These are phyloP conservation scores for Blyttiomyces sp. DNA, from an alignment of 371 early-diverging fungal genomes.

Conservation along the genomic window DNA sequence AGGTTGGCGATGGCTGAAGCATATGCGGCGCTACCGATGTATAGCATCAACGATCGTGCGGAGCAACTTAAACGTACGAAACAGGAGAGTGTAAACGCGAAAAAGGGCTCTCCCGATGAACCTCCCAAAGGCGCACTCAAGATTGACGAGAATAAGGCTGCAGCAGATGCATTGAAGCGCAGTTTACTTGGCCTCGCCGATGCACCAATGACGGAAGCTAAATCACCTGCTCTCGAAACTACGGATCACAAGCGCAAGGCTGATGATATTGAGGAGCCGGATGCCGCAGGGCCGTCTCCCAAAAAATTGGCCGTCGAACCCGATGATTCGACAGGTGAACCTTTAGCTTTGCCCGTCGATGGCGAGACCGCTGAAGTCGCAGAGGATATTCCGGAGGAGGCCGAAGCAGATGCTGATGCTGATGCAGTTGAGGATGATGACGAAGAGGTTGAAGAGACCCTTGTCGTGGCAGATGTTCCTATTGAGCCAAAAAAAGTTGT, in stretches of 20 bases:
- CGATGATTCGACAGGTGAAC: neutral
- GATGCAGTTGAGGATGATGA: conserved; percentile 12
- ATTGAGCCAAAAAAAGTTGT: neutral
- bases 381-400: neutral
- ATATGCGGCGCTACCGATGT: neutral
- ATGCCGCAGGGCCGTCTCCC: too few species aligned
- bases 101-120: neutral
- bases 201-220: too few species aligned
- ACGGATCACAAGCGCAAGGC: too few species aligned
- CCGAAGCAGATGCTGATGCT: neutral
- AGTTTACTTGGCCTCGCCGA: conserved; percentile 9
- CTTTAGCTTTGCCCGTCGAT: neutral
- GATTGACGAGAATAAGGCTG: conserved; percentile 27
- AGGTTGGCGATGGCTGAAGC: neutral
- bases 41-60: neutral
- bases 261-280: neutral
- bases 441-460: neutral
- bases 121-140: neutral
- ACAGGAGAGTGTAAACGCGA: neutral
- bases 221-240: neutral
- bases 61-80: neutral
- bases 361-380: neutral
- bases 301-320: neutral
- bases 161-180: conserved; percentile 27
- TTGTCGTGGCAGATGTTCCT: neutral